These are phyloP conservation scores for Carex cristatella DNA, from an alignment of 176 grass and related monocot genomes.

Conservation along the genomic window DNA sequence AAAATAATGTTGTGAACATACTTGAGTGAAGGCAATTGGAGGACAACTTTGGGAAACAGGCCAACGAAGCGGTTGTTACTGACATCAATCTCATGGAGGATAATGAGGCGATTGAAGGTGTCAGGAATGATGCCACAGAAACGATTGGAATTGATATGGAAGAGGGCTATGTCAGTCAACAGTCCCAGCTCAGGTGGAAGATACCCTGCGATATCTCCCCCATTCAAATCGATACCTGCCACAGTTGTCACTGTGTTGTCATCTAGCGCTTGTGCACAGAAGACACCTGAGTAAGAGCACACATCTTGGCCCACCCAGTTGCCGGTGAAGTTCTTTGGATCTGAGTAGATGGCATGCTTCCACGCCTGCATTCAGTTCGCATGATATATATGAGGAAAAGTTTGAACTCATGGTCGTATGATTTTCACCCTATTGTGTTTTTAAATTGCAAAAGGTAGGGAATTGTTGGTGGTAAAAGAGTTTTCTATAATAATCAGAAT, in stretches of 20 bases:
- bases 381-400: neutral
- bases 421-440: neutral
- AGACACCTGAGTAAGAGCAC: conserved; percentile 30
- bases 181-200: conserved; percentile 35
- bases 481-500: neutral
- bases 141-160: conserved; percentile 42
- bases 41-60: conserved; percentile 27
- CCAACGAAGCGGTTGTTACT: conserved; percentile 46
- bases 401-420: neutral
- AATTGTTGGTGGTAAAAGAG: neutral
- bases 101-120: conserved; percentile 31
- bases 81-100: conserved; percentile 35
- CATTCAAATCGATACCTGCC: conserved; percentile 35
- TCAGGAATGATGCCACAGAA: conserved; percentile 43
- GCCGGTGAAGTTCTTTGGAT: conserved; percentile 37
- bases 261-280: conserved; percentile 31
- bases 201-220: conserved; percentile 34
- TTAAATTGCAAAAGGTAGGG: neutral
- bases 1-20: conserved; percentile 1
- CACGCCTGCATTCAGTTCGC: conserved; percentile 19
- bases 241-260: conserved; percentile 22
- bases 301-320: conserved; percentile 37
- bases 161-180: conserved; percentile 30
- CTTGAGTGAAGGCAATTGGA: conserved; percentile 21
- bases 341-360: conserved; percentile 38